Percentiles rank a stretch among this genome's conserved stretches.
phyloP scores from a whole-genome alignment of 257 asterid genomes.

The Mitragyna speciosa region DNA sequence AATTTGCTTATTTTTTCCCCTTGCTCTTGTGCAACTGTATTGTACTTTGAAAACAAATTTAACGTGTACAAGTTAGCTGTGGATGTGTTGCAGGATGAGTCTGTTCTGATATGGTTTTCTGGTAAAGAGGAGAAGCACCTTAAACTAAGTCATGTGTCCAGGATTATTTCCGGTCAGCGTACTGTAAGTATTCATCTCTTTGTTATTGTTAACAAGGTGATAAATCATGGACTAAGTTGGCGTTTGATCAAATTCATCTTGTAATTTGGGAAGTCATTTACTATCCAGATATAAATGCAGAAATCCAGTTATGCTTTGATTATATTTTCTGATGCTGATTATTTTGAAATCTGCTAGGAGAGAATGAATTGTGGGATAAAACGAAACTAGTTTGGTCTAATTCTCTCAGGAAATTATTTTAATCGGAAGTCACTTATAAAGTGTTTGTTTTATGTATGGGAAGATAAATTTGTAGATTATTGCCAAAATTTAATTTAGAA shows the following conservation, averaged over 20 bases:
- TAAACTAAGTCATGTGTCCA: constrained; percentile 78
- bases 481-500: background rate
- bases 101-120: constrained; percentile 89
- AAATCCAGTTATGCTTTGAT: background rate
- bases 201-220: background rate
- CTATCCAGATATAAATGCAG: background rate
- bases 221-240: background rate
- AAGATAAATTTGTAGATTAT: background rate
- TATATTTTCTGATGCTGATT: background rate
- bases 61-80: constrained; percentile 4
- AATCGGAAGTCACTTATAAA: background rate
- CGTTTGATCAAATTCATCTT: background rate
- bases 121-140: constrained; percentile 97
- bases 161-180: constrained; percentile 97
- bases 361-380: background rate
- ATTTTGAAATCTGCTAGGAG: background rate
- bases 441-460: background rate
- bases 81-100: constrained; percentile 65
- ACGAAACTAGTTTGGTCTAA: background rate
- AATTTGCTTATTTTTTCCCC: background rate
- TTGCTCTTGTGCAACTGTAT: constrained; percentile 3
- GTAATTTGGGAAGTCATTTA: background rate
- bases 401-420: background rate
- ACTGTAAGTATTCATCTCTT: constrained; percentile 61
- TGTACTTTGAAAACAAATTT: background rate